These are phyloP conservation scores for Microdochium trichocladiopsis DNA, from an alignment of 2,329 filamentous ascomycete species.

Conservation along the genomic window DNA sequence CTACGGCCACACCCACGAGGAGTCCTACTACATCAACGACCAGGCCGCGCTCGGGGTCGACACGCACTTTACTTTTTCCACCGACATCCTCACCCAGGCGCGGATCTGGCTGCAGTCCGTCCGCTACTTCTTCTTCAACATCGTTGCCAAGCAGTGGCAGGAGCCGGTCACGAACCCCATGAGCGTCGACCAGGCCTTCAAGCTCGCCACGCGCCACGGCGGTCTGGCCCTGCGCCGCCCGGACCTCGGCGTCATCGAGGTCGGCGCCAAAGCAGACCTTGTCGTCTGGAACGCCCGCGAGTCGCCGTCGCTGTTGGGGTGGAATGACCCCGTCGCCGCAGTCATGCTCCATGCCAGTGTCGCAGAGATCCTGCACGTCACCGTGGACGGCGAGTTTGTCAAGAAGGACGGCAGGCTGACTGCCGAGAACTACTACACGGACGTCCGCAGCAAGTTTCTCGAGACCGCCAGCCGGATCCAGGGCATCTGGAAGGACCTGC, in stretches of 20 bases:
- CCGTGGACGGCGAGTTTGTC: conserved; percentile 39
- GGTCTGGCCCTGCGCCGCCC: conserved; percentile 40
- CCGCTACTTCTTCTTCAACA: conserved; percentile 28
- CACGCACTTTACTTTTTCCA: conserved; percentile 44
- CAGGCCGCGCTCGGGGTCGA: conserved; percentile 47
- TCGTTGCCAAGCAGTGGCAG: conserved; percentile 29
- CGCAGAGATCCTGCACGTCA: conserved; percentile 42
- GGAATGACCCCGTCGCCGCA: conserved; percentile 47
- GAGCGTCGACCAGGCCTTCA: conserved; percentile 46
- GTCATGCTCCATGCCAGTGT: conserved; percentile 47
- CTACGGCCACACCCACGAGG: conserved; percentile 44
- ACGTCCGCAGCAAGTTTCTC: conserved; percentile 22
- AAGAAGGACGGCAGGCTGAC: conserved; percentile 34
- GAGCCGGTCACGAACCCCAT: conserved; percentile 42
- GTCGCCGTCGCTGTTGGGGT: conserved; percentile 42
- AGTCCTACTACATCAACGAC: conserved; percentile 35
- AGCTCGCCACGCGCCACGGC: conserved; percentile 44
- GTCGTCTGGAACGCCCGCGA: conserved; percentile 40
- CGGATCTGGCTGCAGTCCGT: conserved; percentile 45
- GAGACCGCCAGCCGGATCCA: conserved; percentile 24
- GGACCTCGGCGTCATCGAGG: conserved; percentile 41
- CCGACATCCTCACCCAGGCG: conserved; percentile 43
- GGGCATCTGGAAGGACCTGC: conserved; percentile 11
- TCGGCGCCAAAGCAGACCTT: conserved; percentile 46
- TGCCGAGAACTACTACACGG: conserved; percentile 14